Conservation (phyloP, 108 stramenopile genomes). For the Ochromonas danica region DNA sequence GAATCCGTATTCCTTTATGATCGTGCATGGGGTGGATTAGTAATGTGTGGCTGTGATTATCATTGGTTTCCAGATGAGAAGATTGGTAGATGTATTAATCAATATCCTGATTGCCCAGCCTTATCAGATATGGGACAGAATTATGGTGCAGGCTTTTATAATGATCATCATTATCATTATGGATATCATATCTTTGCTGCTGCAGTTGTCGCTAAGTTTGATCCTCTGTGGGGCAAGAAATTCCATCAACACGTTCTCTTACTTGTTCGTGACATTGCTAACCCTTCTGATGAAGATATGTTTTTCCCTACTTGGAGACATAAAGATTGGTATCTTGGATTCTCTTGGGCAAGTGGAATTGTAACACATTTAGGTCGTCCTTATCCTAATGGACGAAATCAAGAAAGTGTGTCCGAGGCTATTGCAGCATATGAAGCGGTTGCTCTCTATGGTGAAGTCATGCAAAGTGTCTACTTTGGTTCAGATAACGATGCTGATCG, state of each 20-base stretch:
- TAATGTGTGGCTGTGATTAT: conserved; percentile 80
- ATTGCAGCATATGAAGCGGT: conserved; percentile 87
- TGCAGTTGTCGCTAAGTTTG: conserved; percentile 74
- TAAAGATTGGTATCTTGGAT: conserved; percentile 60
- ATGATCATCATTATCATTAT: conserved; percentile 90
- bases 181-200: conserved; percentile 91
- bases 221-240: conserved; percentile 72
- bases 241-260: conserved; percentile 73
- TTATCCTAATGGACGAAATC: conserved; percentile 84
- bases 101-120: conserved; percentile 74
- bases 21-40: conserved; percentile 77
- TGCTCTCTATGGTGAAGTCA: conserved; percentile 76
- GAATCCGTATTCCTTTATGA: conserved; percentile 75
- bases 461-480: conserved; percentile 47
- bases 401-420: conserved; percentile 86
- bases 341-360: conserved; percentile 84
- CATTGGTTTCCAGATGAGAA: conserved; percentile 40
- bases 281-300: conserved; percentile 70
- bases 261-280: conserved; percentile 82
- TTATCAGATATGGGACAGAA: conserved; percentile 75
- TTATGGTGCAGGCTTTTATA: conserved; percentile 87
- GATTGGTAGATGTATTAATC: conserved; percentile 64
- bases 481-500: conserved; percentile 51
- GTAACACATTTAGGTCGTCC: conserved; percentile 63
- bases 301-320: conserved; percentile 79